Evolutionary conservation across 768 basidiomycete genomes (phyloP), one percentile per base, ranked within the genome.

Genomic region (Suillus luteus): DNA sequence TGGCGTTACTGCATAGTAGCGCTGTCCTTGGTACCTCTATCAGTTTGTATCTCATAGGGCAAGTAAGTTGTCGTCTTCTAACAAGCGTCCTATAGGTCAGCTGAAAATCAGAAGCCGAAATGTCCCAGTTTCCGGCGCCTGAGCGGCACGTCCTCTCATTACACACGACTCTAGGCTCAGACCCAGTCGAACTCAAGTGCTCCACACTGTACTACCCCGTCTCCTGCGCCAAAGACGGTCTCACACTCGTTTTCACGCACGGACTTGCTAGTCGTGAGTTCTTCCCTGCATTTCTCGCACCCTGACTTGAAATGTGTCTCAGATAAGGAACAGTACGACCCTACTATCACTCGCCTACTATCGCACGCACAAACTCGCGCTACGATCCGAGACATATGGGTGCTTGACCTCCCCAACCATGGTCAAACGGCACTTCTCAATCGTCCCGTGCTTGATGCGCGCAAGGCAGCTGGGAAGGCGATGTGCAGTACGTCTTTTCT

Each of bases 401-500:
- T 72, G 2, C 64, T 78, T 2, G 77, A 78, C 59, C 69, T 76
- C 61, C 78, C 76, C 1, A 78, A 78, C 59, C 77, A 78, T 38
- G 77, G 78, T 6, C 71, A 79, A 58, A 66, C 77, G 11, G 77
- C 77, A 15, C 59, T 61, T 7, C 54, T 75, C n/a, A 78, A 78
- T 55, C 74, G 76, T 19, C 41, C 35, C 54, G 51, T 68, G 22
- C 70, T 76, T 35, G 68, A 74, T 27, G 63, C 67, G 48, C 57
- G 68, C 52, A 76, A 76, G 61, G 59, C 55, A 8, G 60, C 55
- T 1, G 60, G 62, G 24, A 41, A 43, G 9, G 68, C 68, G 11
- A 60, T 48, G 12, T 75, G 72, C 49, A 71, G 74, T 72, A 41
- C 63, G 74, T 67, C 8, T 2, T 3, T n/a, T n/a, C n/a, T 62